phyloP scores from a whole-genome alignment of 805 yeast genomes.

The Jamesozyma lodderae region DNA sequence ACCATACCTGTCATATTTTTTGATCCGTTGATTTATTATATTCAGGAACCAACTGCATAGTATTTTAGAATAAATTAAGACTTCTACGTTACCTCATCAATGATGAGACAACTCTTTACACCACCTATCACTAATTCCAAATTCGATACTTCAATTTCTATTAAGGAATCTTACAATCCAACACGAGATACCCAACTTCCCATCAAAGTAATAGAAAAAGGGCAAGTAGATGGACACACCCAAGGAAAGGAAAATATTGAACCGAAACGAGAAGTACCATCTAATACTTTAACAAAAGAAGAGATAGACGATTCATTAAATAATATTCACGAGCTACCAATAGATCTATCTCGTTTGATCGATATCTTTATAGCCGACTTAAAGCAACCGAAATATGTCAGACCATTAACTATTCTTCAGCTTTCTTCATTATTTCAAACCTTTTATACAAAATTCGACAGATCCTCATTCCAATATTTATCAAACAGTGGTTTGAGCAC shows the following conservation, averaged over 20 bases:
- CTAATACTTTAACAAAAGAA: conserved; percentile 10
- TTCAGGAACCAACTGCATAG: too few relatives aligned
- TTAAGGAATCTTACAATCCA: conserved; percentile 21
- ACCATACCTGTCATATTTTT: too few relatives aligned
- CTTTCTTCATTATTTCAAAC: conserved; percentile 25
- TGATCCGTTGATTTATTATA: too few relatives aligned
- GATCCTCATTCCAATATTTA: conserved; percentile 23
- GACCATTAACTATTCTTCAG: conserved; percentile 24
- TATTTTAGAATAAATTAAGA: not conserved
- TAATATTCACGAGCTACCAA: conserved; percentile 18
- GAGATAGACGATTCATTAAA: conserved; percentile 19
- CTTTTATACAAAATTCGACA: conserved; percentile 27
- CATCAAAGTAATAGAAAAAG: not conserved
- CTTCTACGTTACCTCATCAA: not conserved
- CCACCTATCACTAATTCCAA: conserved; percentile 26
- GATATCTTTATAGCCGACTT: conserved; percentile 26
- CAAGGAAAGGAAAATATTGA: not conserved
- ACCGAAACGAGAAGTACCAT: not conserved
- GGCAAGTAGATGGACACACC: too few relatives aligned
- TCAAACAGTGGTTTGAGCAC: conserved; percentile 1
- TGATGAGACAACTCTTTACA: conserved; percentile 18
- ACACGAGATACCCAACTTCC: not conserved
- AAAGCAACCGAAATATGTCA: conserved; percentile 29
- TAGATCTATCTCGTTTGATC: conserved; percentile 19
- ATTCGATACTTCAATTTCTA: conserved; percentile 21